Evolutionary conservation across 805 yeast genomes (phyloP), one percentile per base, ranked within the genome.

Genomic region (Nakazawaea ambrosiae): DNA sequence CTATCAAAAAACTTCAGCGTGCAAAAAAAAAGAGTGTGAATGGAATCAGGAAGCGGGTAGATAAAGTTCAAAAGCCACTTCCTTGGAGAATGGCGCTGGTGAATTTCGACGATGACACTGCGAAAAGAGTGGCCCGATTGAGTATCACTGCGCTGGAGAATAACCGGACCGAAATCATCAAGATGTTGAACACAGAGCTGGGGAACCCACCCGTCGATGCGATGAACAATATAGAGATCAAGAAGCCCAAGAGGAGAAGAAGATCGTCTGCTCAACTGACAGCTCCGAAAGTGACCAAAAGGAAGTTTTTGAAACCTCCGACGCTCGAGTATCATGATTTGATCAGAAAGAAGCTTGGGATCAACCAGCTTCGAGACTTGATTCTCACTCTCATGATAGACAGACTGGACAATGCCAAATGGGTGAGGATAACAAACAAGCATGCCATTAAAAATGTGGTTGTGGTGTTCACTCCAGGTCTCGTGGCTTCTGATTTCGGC

Each of bases 381-480:
- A 55, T 71, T 0, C 46, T 71, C 11, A 68, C 61, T 49, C 46
- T 66, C 5, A 49, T 70, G 40, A 57, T 65, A 6, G 70, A 65
- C 23, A 61, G 59, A 5, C 55, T 64, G 32, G 55, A 55, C 27
- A 54, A 63, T 2, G 79, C 81, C 1, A 53, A 55, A 10, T 75
- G 78, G 75, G 46, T 72, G n/a, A 55, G 60, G 14, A 47, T 82
- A 5, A 58, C 50, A 2, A 78, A 81, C 45, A 59, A 73, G 33
- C 48, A 53, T 16, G 55, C 64, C 3, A 60, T 84, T 2, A 53
- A 65, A n/a, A 75, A 73, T 41, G 68, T 80, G 2, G 75, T 82
- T 0, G 59, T 75, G 18, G 54, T 84, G 4, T 60, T 78, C 36
- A 70, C 76, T 4, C 86, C 92, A 0, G 95, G 95, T 0, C 53